phyloP scores from a whole-genome alignment of 2,329 filamentous ascomycete species.

The Aspergillus pseudonomiae region DNA sequence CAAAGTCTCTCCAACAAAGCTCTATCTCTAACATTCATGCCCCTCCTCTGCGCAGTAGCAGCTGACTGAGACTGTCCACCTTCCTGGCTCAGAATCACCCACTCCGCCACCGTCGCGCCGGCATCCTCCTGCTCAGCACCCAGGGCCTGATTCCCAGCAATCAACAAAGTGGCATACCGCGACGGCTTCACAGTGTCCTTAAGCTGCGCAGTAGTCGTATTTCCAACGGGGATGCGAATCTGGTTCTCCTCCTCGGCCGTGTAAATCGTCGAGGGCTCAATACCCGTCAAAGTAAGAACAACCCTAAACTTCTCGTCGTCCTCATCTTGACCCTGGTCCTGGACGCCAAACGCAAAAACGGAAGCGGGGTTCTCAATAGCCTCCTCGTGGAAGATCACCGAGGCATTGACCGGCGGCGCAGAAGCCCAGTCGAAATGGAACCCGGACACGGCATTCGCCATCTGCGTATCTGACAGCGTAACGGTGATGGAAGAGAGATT shows the following conservation, averaged over 20 bases:
- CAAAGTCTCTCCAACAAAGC: slow-evolving; percentile 8
- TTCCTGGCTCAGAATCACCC: slow-evolving; percentile 45
- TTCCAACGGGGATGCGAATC: slow-evolving; percentile 42
- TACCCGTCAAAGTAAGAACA: slow-evolving; percentile 31
- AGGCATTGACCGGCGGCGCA: slow-evolving; percentile 57
- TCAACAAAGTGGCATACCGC: slow-evolving; percentile 47
- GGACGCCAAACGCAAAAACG: background rate
- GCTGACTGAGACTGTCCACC: background rate
- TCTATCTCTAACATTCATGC: slow-evolving; percentile 13
- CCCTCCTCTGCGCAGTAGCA: background rate
- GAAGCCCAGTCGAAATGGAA: slow-evolving; percentile 65
- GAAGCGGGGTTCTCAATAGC: slow-evolving; percentile 30
- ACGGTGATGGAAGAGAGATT: slow-evolving; percentile 60
- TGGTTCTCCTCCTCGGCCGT: slow-evolving; percentile 33
- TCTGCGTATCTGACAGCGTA: slow-evolving; percentile 49
- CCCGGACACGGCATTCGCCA: slow-evolving; percentile 36
- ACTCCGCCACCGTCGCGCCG: slow-evolving; percentile 53
- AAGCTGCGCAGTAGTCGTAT: slow-evolving; percentile 47
- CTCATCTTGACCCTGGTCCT: slow-evolving; percentile 9
- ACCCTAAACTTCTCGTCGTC: slow-evolving; percentile 21
- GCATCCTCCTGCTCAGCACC: slow-evolving; percentile 38
- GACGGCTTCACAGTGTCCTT: slow-evolving; percentile 36
- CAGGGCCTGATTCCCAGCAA: slow-evolving; percentile 47
- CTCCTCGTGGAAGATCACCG: slow-evolving; percentile 58
- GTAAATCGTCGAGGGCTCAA: slow-evolving; percentile 44